Evolutionary conservation across 2,329 filamentous ascomycete species (phyloP).

Genomic region (Trichoderma hamatum): DNA sequence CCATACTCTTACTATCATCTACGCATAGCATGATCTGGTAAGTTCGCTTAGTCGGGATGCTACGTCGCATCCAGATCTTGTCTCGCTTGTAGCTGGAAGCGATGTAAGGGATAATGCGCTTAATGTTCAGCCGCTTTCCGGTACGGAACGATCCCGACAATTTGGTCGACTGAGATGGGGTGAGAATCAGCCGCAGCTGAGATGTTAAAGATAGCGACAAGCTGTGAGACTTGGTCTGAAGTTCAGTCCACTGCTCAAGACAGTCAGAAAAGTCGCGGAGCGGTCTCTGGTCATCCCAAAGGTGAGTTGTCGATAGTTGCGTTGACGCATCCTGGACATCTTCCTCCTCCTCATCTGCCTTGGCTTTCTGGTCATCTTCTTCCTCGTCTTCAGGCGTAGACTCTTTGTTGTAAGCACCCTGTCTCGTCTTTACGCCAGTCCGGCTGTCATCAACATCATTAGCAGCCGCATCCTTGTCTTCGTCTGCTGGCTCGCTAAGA

Average conservation of each 20-base stretch:
- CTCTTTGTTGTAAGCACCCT: slow-evolving; percentile 61
- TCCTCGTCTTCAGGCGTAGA: slow-evolving; percentile 45
- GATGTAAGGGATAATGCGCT: slow-evolving; percentile 99
- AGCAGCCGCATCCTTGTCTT: slow-evolving; percentile 45
- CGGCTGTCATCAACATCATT: slow-evolving; percentile 57
- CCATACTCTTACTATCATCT: slow-evolving; percentile 94
- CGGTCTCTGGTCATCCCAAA: slow-evolving; percentile 51
- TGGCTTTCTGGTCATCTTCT: slow-evolving; percentile 44
- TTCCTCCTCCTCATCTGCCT: slow-evolving; percentile 53
- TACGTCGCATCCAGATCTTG: slow-evolving; percentile 99
- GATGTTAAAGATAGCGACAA: slow-evolving; percentile 90
- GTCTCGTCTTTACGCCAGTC: slow-evolving; percentile 62
- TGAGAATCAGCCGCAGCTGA: slow-evolving; percentile 92
- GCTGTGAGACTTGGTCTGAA: slow-evolving; percentile 81
- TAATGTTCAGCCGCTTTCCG: slow-evolving; percentile 97
- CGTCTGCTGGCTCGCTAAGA: slow-evolving; percentile 38
- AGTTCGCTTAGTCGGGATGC: slow-evolving; percentile 85
- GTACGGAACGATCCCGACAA: slow-evolving; percentile 96
- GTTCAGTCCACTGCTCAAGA: slow-evolving; percentile 78
- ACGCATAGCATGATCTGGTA: slow-evolving; percentile 98
- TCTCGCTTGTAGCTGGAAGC: slow-evolving; percentile 97
- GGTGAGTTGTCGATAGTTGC: slow-evolving; percentile 73
- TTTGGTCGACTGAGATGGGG: slow-evolving; percentile 92
- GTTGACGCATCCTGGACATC: slow-evolving; percentile 57
- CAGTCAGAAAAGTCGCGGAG: slow-evolving; percentile 58